Conservation (phyloP, 768 basidiomycete genomes). For the Leccinum barrowsii region DNA sequence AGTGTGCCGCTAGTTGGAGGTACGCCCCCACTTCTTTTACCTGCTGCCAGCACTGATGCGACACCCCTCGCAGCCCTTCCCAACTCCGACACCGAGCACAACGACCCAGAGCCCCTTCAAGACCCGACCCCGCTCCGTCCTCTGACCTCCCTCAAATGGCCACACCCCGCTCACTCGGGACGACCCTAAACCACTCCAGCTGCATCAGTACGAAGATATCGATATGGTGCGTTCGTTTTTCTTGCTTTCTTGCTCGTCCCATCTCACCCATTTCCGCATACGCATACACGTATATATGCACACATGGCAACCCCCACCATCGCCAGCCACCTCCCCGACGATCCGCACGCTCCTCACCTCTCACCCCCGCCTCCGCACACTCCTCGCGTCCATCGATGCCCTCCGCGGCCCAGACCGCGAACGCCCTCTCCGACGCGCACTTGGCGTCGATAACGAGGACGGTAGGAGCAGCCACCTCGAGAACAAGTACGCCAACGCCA, state of each 20-base stretch:
- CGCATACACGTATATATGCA: too few species aligned
- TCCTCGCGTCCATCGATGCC: constrained; percentile 57
- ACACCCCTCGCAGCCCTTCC: neutral
- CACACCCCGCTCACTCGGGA: constrained; percentile 81
- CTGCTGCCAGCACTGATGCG: neutral
- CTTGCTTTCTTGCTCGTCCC: constrained; percentile 8
- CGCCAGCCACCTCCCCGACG: constrained; percentile 59
- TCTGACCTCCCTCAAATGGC: constrained; percentile 78
- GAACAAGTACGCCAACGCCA: constrained; percentile 1
- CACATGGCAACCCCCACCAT: too few species aligned
- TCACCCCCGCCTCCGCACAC: constrained; percentile 48
- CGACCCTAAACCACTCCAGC: constrained; percentile 75
- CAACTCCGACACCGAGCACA: neutral
- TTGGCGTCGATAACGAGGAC: constrained; percentile 47
- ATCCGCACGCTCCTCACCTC: constrained; percentile 52
- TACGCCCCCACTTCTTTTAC: neutral
- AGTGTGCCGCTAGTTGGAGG: neutral
- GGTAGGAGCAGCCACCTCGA: constrained; percentile 35
- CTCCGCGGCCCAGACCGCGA: constrained; percentile 65
- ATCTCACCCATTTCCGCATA: too few species aligned
- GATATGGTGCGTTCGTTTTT: constrained; percentile 39
- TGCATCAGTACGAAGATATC: constrained; percentile 75
- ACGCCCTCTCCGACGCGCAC: constrained; percentile 55
- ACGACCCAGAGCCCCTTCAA: constrained; percentile 14
- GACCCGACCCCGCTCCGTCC: constrained; percentile 51